Conservation (phyloP, 2,329 filamentous ascomycete species). For the Calonectria leucothoes region DNA sequence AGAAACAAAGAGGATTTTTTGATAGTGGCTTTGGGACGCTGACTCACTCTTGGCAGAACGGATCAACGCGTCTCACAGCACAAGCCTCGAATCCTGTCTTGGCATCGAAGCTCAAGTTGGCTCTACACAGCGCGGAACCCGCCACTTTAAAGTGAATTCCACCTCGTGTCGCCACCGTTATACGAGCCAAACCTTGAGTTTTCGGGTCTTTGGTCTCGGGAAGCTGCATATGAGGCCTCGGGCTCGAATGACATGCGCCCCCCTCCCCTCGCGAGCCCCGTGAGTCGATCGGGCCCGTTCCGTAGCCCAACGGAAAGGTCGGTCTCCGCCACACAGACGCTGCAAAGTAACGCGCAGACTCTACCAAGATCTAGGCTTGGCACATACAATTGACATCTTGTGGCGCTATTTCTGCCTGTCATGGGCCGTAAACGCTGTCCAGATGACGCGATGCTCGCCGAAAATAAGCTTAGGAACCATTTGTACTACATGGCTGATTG, state of each 20-base stretch:
- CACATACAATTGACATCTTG: not conserved
- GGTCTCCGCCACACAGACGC: not conserved
- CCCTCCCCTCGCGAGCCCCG: not conserved
- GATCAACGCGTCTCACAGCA: not conserved
- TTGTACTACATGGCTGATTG: not conserved
- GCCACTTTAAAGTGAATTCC: not conserved
- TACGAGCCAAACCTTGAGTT: not conserved
- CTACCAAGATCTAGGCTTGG: not conserved
- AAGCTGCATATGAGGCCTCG: not conserved
- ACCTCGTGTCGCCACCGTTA: not conserved
- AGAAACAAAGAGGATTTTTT: not conserved
- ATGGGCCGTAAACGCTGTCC: not conserved
- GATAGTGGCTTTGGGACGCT: not conserved
- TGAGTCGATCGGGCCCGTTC: constrained; percentile 2
- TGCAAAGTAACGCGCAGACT: not conserved
- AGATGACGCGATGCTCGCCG: not conserved
- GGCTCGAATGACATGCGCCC: not conserved
- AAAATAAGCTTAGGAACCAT: not conserved
- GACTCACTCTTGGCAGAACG: not conserved
- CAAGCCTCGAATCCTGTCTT: not conserved
- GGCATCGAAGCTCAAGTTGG: not conserved
- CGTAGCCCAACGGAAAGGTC: constrained; percentile 19
- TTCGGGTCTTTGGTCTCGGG: not conserved
- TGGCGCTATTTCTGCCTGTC: not conserved
- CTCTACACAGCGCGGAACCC: not conserved